Conservation (phyloP, 2,329 filamentous ascomycete species). For the Colletotrichum sidae region DNA sequence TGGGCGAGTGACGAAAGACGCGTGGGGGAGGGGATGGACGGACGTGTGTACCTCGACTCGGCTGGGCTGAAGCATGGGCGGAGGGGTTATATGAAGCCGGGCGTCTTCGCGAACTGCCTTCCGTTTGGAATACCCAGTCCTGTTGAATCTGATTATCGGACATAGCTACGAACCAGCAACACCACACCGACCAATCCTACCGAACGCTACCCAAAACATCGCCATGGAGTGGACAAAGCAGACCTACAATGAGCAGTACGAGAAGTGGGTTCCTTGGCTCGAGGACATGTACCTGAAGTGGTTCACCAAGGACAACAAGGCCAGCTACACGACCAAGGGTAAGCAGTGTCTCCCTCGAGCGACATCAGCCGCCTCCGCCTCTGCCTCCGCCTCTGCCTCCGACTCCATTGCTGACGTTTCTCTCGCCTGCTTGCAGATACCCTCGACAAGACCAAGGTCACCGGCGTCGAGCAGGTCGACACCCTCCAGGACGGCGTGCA, state of each 20-base stretch:
- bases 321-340: constrained; percentile 78
- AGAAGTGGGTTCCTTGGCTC: constrained; percentile 81
- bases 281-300: constrained; percentile 79
- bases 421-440: constrained; percentile 59
- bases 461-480: constrained; percentile 74
- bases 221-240: constrained; percentile 68
- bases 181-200: neutral
- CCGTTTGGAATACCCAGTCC: constrained; percentile 18
- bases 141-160: constrained; percentile 19
- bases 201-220: neutral
- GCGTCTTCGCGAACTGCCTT: neutral
- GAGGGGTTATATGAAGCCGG: constrained; percentile 27
- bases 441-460: constrained; percentile 77
- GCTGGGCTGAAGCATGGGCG: constrained; percentile 2
- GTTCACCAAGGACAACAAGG: constrained; percentile 83
- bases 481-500: constrained; percentile 76
- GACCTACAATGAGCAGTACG: constrained; percentile 78
- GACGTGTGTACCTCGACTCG: neutral
- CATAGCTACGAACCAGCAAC: neutral
- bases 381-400: neutral
- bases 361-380: neutral
- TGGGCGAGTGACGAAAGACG: constrained; percentile 30
- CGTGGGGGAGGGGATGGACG: neutral
- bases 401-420: neutral
- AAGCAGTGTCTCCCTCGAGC: constrained; percentile 39